Conservation (phyloP, 2,329 filamentous ascomycete genomes). For the Sporothrix dimorphospora region DNA sequence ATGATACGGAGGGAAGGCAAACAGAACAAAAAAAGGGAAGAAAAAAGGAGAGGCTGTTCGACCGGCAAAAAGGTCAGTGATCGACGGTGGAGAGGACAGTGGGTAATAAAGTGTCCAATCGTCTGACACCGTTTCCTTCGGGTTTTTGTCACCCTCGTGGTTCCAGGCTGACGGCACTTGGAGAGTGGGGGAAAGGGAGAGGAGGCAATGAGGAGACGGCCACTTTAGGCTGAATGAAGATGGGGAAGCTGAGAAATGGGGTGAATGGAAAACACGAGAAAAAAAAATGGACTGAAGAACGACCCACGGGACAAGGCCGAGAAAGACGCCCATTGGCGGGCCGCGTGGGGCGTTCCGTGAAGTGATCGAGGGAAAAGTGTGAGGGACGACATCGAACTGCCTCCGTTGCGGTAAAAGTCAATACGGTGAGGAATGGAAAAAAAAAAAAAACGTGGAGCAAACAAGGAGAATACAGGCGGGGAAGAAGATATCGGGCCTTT, state of each 20-base stretch:
- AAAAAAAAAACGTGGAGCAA: no score
- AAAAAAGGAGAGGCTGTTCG: neutral
- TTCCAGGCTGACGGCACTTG: conserved; percentile 1
- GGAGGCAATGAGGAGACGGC: neutral
- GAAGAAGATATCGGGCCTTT: neutral
- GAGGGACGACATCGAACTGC: neutral
- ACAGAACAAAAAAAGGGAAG: neutral
- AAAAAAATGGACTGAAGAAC: neutral
- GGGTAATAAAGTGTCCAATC: neutral
- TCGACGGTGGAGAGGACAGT: neutral
- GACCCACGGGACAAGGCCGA: neutral
- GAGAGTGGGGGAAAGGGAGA: neutral
- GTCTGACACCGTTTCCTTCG: neutral
- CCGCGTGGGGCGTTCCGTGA: neutral
- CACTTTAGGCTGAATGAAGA: neutral
- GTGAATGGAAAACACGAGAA: neutral
- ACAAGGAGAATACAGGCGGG: no score
- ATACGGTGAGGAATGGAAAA: neutral
- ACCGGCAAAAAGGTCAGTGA: neutral
- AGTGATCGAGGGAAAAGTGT: neutral
- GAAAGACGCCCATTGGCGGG: neutral
- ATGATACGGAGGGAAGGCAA: neutral
- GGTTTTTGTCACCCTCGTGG: neutral
- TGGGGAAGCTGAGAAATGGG: neutral
- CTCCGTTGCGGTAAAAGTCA: conserved; percentile 8